Evolutionary conservation across 2,329 filamentous ascomycete genomes (phyloP), one percentile per base, ranked within the genome.

Genomic region (Neopestalotiopsis clavispora): DNA sequence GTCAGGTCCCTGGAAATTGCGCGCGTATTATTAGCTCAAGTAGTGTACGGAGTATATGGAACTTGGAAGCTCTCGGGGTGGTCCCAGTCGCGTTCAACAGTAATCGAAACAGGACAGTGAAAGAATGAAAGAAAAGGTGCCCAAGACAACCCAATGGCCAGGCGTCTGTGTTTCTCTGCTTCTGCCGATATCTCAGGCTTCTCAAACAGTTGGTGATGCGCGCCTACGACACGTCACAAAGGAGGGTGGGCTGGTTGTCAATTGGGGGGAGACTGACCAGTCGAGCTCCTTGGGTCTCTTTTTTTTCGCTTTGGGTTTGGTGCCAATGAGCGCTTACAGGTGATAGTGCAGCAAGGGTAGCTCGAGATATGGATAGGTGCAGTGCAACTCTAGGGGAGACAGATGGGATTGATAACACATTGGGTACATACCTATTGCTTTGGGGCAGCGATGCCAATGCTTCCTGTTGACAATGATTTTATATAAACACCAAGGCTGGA

Each of bases 171-270:
- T 34, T 59, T 59, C 30, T 34, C 30, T 62, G 30, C 30, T 67
- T 57, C 66, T 70, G 67, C 70, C 71, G 71, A 76, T 75, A 69
- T 70, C 75, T 66, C 57, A 69, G 68, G 63, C 42, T 10, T 38
- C 34, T 64, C 28, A 23, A 64, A 64, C 68, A 67, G 66, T 68
- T 59, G 70, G 65, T 74, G 69, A 74, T 74, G 71, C 71, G 72
- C 67, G 64, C 30, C 71, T 67, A 66, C 72, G 74, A 77, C 76
- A 75, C 74, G 76, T 78, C 75, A 77, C 74, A 75, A 73, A 75
- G 73, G 70, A 71, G 74, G 72, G 74, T 71, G 70, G 66, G 71
- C 67, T 71, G 68, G 70, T 28, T 72, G 68, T 71, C 70, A 71
- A 69, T 68, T 69, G 45, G 57, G 57, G 34, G 60, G 67, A 70